Percentiles rank a stretch among this genome's conserved stretches.
phyloP scores from a whole-genome alignment of 495 filamentous ascomycete species.

The Physcia stellaris region DNA sequence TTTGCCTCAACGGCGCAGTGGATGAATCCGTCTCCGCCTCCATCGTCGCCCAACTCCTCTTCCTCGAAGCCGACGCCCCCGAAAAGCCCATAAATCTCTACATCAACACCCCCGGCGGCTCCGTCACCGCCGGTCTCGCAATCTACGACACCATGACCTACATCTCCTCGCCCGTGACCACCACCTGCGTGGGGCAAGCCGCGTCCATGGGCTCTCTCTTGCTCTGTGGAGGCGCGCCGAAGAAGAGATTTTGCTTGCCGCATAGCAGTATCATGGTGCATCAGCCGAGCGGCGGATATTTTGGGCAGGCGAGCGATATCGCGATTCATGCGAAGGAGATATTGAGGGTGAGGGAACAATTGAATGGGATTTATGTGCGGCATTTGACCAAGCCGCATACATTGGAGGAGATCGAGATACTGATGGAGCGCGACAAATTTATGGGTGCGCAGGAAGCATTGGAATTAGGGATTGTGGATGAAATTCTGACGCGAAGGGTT shows the following conservation, averaged over 20 bases:
- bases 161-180: conserved; percentile 80
- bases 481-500: conserved; percentile 55
- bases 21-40: conserved; percentile 79
- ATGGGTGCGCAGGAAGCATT: conserved; percentile 78
- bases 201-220: conserved; percentile 90
- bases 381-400: conserved; percentile 69
- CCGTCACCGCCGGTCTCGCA: conserved; percentile 85
- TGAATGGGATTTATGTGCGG: conserved; percentile 79
- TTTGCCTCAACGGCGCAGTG: conserved; percentile 87
- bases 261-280: conserved; percentile 94
- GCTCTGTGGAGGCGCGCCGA: conserved; percentile 71
- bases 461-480: conserved; percentile 82
- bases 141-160: conserved; percentile 99
- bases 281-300: conserved; percentile 83
- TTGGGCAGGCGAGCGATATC: conserved; percentile 83
- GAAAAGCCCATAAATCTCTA: conserved; percentile 91
- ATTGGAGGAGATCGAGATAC: conserved; percentile 71
- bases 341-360: conserved; percentile 63
- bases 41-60: conserved; percentile 90
- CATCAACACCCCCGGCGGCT: conserved; percentile 92
- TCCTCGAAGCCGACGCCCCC: conserved; percentile 93
- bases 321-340: conserved; percentile 97
- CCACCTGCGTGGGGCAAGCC: conserved; percentile 89
- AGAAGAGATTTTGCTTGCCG: conserved; percentile 76
- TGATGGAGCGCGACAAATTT: conserved; percentile 96